Evolutionary conservation across 2,329 filamentous ascomycete genomes (phyloP).

Genomic region (Sordariomycetes sp.): DNA sequence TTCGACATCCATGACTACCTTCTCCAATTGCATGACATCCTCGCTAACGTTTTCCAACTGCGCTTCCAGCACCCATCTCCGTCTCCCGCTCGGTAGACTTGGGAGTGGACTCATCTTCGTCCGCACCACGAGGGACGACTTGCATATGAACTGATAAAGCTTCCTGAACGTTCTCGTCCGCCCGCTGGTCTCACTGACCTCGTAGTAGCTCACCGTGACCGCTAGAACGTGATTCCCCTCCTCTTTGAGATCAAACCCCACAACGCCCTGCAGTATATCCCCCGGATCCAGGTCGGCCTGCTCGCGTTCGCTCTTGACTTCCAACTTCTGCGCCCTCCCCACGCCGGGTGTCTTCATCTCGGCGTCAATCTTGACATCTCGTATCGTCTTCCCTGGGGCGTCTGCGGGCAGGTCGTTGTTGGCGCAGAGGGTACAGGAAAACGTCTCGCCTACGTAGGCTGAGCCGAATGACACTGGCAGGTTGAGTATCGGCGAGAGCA

Average conservation of each 20-base stretch:
- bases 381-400: constrained; percentile 45
- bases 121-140: constrained; percentile 78
- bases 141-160: constrained; percentile 92
- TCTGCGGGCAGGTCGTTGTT: constrained; percentile 61
- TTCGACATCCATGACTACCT: constrained; percentile 45
- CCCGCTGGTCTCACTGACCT: constrained; percentile 62
- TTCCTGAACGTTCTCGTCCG: constrained; percentile 84
- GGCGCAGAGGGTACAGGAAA: constrained; percentile 90
- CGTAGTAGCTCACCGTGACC: constrained; percentile 90
- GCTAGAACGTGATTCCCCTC: constrained; percentile 90
- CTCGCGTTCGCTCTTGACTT: constrained; percentile 30
- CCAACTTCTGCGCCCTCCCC: constrained; percentile 50
- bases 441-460: constrained; percentile 91
- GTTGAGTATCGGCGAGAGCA: constrained; percentile 60
- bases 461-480: constrained; percentile 88
- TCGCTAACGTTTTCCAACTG: constrained; percentile 94
- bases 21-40: constrained; percentile 68
- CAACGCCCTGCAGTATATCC: constrained; percentile 68
- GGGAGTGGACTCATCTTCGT: constrained; percentile 69
- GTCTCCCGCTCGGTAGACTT: background rate
- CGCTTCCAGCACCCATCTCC: constrained; percentile 72
- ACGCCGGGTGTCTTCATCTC: constrained; percentile 87
- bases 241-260: constrained; percentile 83
- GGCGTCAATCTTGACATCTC: constrained; percentile 73
- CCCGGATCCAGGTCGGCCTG: constrained; percentile 46